A percentile compares a stretch with the other conserved stretches of the same genome.
phyloP scores from a whole-genome alignment of 805 yeast genomes.

The Lipomyces sp. region DNA sequence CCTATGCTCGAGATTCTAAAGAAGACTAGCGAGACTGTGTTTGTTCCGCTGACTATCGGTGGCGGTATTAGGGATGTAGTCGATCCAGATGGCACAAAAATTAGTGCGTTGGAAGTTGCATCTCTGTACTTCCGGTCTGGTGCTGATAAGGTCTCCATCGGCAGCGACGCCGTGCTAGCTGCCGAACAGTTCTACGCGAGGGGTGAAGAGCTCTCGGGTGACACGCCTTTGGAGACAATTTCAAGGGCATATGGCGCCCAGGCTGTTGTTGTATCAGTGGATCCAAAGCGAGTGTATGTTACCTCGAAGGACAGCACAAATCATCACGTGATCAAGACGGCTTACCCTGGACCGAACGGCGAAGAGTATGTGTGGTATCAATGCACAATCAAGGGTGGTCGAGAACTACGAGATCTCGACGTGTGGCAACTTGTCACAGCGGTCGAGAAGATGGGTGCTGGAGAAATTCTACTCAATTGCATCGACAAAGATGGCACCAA shows the following conservation, averaged over 20 bases:
- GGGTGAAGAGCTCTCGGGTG: constrained; percentile 66
- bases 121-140: constrained; percentile 91
- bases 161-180: constrained; percentile 93
- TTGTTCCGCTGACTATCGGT: constrained; percentile 97
- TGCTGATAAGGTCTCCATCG: constrained; percentile 97
- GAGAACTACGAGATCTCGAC: constrained; percentile 86
- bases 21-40: constrained; percentile 82
- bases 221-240: constrained; percentile 89
- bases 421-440: constrained; percentile 88
- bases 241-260: constrained; percentile 92
- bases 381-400: constrained; percentile 95
- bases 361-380: constrained; percentile 91
- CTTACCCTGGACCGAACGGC: constrained; percentile 80
- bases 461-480: constrained; percentile 90
- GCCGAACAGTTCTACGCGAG: constrained; percentile 78
- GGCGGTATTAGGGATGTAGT: constrained; percentile 94
- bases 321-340: constrained; percentile 68
- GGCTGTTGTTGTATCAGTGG: constrained; percentile 98
- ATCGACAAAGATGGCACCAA: constrained; percentile 97
- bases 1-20: constrained; percentile 94
- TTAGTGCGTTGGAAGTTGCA: constrained; percentile 91
- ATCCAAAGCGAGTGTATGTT: constrained; percentile 87
- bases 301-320: constrained; percentile 60
- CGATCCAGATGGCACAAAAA: constrained; percentile 79
- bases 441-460: constrained; percentile 93